Evolutionary conservation across 108 stramenopile genomes (phyloP), one percentile per base, ranked within the genome.

Genomic region (Mediolabrus comicus): DNA sequence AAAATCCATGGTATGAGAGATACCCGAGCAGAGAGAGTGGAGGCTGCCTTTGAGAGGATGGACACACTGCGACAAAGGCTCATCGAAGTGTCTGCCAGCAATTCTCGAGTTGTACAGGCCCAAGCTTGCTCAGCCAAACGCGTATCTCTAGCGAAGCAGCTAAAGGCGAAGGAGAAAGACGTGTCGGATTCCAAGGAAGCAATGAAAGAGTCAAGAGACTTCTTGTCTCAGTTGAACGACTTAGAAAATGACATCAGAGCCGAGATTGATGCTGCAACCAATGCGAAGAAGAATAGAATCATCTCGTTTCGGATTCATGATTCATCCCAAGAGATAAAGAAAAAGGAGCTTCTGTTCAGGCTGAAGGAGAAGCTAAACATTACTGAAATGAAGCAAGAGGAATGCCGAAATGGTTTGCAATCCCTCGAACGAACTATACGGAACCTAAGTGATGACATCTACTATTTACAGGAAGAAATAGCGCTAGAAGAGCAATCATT

Each of bases 241-340:
- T 41, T 77, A 32, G 60, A 71, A 57, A 31, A 60, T 59, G 32
- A 68, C 54, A 74, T 85, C n/a, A 31, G 29, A 17, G 62, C 25
- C 12, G 83, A 88, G 53, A 71, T 88, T 30, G 46, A 65, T 12
- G 72, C 82, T 49, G 83, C 85, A 13, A 57, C 58, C 46, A 59
- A 55, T 1, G 60, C 67, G 12, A 84, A 83, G 59, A 86, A 84
- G 58, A 83, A 74, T 46, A 62, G 52, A 7, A 76, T 88, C 69
- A 65, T 58, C 0, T 86, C 85, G 12, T 32, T 36, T n/a, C 79
- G 86, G 0, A 56, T 88, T n/a, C 83, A 86, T 22, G 87, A 82
- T 12, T 57, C 61, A 1, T 54, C 78, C 32, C 82, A 84, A 54
- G 78, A 84, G 10, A 80, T 88, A 33, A 84, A 86, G 39, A 83